Base-by-base conservation (phyloP, 2,329 filamentous ascomycete species). In the Hansfordia pulvinata region DNA sequence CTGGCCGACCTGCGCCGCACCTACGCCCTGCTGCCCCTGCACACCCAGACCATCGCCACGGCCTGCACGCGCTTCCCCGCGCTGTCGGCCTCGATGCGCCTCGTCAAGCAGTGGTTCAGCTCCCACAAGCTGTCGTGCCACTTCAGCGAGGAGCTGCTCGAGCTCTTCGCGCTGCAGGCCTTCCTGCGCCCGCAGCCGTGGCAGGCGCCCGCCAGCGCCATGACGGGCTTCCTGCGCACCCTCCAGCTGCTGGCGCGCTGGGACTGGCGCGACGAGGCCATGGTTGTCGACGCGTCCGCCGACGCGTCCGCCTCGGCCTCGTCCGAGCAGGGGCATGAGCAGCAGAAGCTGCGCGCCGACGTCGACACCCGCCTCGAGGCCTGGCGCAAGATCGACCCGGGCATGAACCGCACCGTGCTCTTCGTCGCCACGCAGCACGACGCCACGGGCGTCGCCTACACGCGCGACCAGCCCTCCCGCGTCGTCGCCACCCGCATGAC, bases 101-200 rank as follows among this genome's bases (percentile, higher is more conserved):
- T 96, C 3, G 64, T 81, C 23, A 96, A 96, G 57, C 70, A 75
- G 43, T 98, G 90, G 90, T 90, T 93, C 50, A 68, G 72, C 36
- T 66, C 69, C 3, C 90, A 98, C 49, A 76, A 92, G 38, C 70
- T 98, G 7, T 60, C 69, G 4, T 65, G 64, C 10, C 81, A 94
- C 48, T 64, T 96, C 38, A 63, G 67, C 17, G 74, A 83, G 18
- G 84, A 93, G 47, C 59, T 93, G 23, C 67, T 94, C 32, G 90
- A 98, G 54, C 67, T 98, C 10, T 57, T 94, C 25, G 80, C 76
- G 9, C 64, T 80, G 3, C 75, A 76, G 27, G 71, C 74, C 10
- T 98, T 96, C 55, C 58, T 90, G 7, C 71, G 79, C 25, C 80
- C 85, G 0, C 75, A 81, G 37, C 85, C 90, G 0, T 94, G 83